Evolutionary conservation across 306 rosid genomes (phyloP), one percentile per base, ranked within the genome.

Genomic region (Rosa lucieae): DNA sequence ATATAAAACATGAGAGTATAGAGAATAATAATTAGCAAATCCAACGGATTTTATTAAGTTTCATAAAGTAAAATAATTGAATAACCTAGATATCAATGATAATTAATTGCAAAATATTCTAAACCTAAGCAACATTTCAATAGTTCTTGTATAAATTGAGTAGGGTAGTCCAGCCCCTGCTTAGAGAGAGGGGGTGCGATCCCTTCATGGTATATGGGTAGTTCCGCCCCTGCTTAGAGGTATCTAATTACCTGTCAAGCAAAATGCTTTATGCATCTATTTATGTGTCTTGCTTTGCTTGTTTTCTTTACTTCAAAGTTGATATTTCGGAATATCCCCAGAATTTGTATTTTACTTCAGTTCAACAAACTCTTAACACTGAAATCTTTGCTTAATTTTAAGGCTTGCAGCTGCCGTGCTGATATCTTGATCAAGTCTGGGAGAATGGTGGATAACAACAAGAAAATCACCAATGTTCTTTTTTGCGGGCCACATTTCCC

Each of bases 401-500:
- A 32, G 42, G 63, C 29, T 5, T 49, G 63, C 29, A 51, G 76
- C 26, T 29, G 46, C 32, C 35, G 76, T 72, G 44, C 44, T 14
- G n/a, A 26, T 32, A 72, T 51, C 77, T 37, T 20, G 66, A 18
- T 49, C 48, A 73, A 53, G 18, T 12, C 12, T 1, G 66, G 56
- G 65, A 72, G 63, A 70, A 66, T 74, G 87, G 65, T 7, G 10
- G 74, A 82, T 13, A 59, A 81, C 43, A 83, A 83, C 49, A 74
- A 69, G 53, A 52, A 46, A 23, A 75, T 80, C 37, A 92, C 93
- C n/a, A 88, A 79, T 59, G 94, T 94, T 80, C 81, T 94, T 69
- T 92, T 94, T 77, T 94, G 98, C 72, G 97, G 98, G 43, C 76
- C 87, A 10, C 80, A 84, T 5, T 92, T 92, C 67, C 80, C 94